Evolutionary conservation across 768 basidiomycete genomes (phyloP).

Genomic region (Podaxis sp.): DNA sequence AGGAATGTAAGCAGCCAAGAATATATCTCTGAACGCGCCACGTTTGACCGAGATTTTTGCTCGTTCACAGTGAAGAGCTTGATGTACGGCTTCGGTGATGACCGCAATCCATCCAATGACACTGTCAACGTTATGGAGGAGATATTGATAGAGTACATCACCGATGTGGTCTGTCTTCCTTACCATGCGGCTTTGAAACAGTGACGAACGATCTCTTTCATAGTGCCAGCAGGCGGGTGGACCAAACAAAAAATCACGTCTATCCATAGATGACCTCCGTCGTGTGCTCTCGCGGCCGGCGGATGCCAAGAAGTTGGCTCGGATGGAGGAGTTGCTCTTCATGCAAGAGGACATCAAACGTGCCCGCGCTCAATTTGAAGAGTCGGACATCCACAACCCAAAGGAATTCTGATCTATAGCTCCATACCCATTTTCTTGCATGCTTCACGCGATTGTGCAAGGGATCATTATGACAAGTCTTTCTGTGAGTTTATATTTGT

Average conservation of each 20-base stretch:
- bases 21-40: not conserved
- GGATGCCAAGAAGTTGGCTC: slow-evolving; percentile 90
- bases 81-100: slow-evolving; percentile 95
- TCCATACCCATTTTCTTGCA: not conserved
- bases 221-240: slow-evolving; percentile 78
- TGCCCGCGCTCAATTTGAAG: slow-evolving; percentile 76
- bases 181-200: slow-evolving; percentile 11
- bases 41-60: slow-evolving; percentile 16
- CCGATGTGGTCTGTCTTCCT: slow-evolving; percentile 71
- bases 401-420: slow-evolving; percentile 39
- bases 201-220: slow-evolving; percentile 14
- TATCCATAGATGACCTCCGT: slow-evolving; percentile 85
- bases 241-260: slow-evolving; percentile 66
- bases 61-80: slow-evolving; percentile 64
- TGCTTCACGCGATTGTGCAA: not conserved
- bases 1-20: slow-evolving; percentile 60
- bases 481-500: not conserved
- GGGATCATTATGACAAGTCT: not conserved
- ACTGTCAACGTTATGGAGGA: slow-evolving; percentile 93
- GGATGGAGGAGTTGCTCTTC: slow-evolving; percentile 89
- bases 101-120: slow-evolving; percentile 83
- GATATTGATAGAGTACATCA: slow-evolving; percentile 87
- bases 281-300: slow-evolving; percentile 78
- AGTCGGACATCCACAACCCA: slow-evolving; percentile 41
- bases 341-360: slow-evolving; percentile 95